These are phyloP conservation scores for Omphalotus olearius DNA, from an alignment of 1,284 basidiomycete genomes.

Conservation along the genomic window DNA sequence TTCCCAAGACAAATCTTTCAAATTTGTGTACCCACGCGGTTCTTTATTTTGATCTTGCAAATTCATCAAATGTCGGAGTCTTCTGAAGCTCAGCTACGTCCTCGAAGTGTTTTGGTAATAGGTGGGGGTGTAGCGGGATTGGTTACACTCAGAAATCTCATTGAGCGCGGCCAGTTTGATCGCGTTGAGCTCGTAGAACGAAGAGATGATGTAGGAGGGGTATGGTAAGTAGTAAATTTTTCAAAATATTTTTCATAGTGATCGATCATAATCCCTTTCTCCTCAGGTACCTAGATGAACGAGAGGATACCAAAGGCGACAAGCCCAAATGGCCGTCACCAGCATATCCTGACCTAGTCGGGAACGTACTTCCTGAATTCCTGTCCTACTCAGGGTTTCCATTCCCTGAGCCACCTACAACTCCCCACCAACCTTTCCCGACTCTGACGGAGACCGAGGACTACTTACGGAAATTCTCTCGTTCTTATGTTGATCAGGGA, in stretches of 20 bases:
- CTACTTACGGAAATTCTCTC: slow-evolving; percentile 35
- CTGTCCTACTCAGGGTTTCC: slow-evolving; percentile 35
- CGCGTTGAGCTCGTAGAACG: slow-evolving; percentile 39
- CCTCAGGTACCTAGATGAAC: slow-evolving; percentile 1
- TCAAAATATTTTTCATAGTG: background rate
- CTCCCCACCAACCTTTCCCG: slow-evolving; percentile 38
- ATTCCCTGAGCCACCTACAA: slow-evolving; percentile 27
- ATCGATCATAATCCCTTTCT: background rate
- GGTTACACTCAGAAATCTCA: slow-evolving; percentile 38
- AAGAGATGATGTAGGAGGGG: slow-evolving; percentile 40
- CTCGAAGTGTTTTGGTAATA: slow-evolving; percentile 32
- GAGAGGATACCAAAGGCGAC: slow-evolving; percentile 2
- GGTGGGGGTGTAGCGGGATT: slow-evolving; percentile 42
- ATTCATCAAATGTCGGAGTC: background rate
- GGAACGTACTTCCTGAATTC: slow-evolving; percentile 45
- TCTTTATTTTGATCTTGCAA: background rate
- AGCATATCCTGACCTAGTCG: slow-evolving; percentile 40
- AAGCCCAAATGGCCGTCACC: slow-evolving; percentile 37
- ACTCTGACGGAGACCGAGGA: slow-evolving; percentile 36
- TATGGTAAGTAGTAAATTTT: slow-evolving; percentile 32
- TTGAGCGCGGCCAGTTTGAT: slow-evolving; percentile 29
- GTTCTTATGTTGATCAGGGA: slow-evolving; percentile 27
- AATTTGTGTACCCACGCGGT: background rate
- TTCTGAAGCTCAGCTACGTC: background rate
- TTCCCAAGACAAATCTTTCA: background rate